Conservation (phyloP, 1,284 basidiomycete genomes). For the Apiotrichum porosum region DNA sequence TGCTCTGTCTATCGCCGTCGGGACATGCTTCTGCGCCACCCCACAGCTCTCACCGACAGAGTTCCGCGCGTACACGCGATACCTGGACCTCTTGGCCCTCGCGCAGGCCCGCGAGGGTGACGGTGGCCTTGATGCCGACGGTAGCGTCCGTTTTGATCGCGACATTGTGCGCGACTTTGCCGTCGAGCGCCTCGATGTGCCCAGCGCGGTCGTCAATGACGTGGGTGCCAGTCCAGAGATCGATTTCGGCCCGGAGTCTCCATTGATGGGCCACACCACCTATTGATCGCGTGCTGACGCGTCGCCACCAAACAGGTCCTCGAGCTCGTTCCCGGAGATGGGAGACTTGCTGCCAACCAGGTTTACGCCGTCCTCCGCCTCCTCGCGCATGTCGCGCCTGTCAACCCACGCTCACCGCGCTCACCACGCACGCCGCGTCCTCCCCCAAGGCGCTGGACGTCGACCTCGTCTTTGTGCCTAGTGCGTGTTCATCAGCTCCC, state of each 20-base stretch:
- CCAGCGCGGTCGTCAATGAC: slow-evolving; percentile 12
- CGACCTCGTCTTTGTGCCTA: slow-evolving; percentile 21
- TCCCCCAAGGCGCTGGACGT: slow-evolving; percentile 4
- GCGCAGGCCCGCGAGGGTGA: slow-evolving; percentile 7
- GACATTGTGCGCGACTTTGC: slow-evolving; percentile 9
- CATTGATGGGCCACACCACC: neutral
- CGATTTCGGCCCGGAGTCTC: neutral
- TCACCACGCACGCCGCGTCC: neutral
- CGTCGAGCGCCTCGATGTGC: slow-evolving; percentile 10
- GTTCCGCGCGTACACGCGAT: slow-evolving; percentile 16
- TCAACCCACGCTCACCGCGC: no score
- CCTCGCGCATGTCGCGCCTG: slow-evolving; percentile 10
- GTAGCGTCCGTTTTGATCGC: slow-evolving; percentile 15
- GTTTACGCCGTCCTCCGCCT: slow-evolving; percentile 19
- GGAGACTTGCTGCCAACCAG: slow-evolving; percentile 13
- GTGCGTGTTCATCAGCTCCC: no score
- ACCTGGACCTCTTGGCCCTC: slow-evolving; percentile 19
- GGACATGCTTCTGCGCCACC: neutral
- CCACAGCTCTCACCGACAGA: slow-evolving; percentile 21
- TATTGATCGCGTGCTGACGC: neutral
- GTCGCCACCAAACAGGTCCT: slow-evolving; percentile 14
- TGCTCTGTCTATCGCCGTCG: no score
- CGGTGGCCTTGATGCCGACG: slow-evolving; percentile 11
- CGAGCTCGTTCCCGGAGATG: neutral
- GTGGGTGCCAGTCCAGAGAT: slow-evolving; percentile 14